phyloP scores from a whole-genome alignment of 768 basidiomycete species.

The Xerocomus brunneocitrinus region DNA sequence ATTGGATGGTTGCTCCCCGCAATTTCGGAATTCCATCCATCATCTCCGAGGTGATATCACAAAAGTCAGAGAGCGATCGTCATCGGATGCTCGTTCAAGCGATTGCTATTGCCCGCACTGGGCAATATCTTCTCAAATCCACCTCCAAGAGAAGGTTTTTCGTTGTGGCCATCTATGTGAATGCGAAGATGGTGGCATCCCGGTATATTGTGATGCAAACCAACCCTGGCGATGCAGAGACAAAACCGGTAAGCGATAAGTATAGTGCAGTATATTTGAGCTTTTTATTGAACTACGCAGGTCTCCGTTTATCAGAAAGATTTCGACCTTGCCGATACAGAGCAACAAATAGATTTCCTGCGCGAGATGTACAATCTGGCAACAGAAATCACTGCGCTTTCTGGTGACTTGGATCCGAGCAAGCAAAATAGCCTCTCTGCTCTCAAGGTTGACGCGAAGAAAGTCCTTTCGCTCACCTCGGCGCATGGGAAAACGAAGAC shows the following conservation, averaged over 20 bases:
- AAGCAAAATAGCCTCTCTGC: neutral
- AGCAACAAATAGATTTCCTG: neutral
- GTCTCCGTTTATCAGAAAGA: neutral
- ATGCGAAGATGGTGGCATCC: neutral
- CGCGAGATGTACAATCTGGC: slow-evolving; percentile 13
- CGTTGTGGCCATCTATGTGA: slow-evolving; percentile 10
- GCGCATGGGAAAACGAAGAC: too few relatives aligned
- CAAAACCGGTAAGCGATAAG: neutral
- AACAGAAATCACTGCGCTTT: neutral
- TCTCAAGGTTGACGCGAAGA: neutral
- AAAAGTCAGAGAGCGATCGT: neutral
- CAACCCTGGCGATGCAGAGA: neutral
- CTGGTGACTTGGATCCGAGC: neutral
- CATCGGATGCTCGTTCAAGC: slow-evolving; percentile 14
- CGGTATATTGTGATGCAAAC: slow-evolving; percentile 5
- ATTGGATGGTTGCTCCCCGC: too few relatives aligned
- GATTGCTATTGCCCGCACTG: neutral
- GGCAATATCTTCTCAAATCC: neutral
- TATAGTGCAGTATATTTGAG: neutral
- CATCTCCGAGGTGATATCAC: slow-evolving; percentile 8
- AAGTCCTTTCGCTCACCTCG: neutral
- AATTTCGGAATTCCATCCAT: slow-evolving; percentile 4
- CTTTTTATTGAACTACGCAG: neutral
- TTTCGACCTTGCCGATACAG: neutral
- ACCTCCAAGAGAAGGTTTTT: slow-evolving; percentile 3